Base-by-base conservation (phyloP, 2,329 filamentous ascomycete genomes). In the Penicillium brasilianum region DNA sequence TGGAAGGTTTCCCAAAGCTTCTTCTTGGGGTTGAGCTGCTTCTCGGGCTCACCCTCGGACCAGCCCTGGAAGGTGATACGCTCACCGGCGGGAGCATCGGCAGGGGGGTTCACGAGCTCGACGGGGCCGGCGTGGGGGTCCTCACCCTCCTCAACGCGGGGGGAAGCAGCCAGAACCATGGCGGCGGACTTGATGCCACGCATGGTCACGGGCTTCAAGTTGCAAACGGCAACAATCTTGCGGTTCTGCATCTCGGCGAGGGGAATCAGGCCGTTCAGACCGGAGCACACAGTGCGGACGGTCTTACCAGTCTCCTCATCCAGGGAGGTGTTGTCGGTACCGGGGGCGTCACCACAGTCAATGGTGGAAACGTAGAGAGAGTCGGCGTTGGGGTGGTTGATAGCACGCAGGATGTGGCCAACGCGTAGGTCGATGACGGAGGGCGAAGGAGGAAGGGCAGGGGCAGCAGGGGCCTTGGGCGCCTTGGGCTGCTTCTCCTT, bases 181-280 rank as follows among this genome's bases (percentile, higher is more conserved):
- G 93, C 90, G 57, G 80, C 84, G 34, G 85, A 90, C 76, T 90
- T 90, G 76, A 92, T 86, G 68, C 95, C 95, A 66, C 95, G 91
- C 95, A 99, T 99, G 78, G 96, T 99, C 77, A 98, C 95, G 54
- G 95, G 95, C 85, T 99, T 99, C 69, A 99, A 87, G 80, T 99
- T 99, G 84, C 92, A 96, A 22, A 99, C 94, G 1, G 95, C 91
- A 34, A 99, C 87, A 63, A 99, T 92, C 82, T 96, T 96, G 77
- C 95, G 92, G 74, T 89, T 88, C 79, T 99, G 95, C 95, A 99
- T 97, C 78, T 97, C 92, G 78, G 92, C 92, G 50, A 99, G 85
- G 0, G 95, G 95, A 1, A 99, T 82, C 32, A 97, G 87, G 8
- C 95, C 95, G 78, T 97, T 97, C 66, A 99, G 86, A 30, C 95